phyloP scores from a whole-genome alignment of 2,329 filamentous ascomycete species.

The Aspergillus sojae region DNA sequence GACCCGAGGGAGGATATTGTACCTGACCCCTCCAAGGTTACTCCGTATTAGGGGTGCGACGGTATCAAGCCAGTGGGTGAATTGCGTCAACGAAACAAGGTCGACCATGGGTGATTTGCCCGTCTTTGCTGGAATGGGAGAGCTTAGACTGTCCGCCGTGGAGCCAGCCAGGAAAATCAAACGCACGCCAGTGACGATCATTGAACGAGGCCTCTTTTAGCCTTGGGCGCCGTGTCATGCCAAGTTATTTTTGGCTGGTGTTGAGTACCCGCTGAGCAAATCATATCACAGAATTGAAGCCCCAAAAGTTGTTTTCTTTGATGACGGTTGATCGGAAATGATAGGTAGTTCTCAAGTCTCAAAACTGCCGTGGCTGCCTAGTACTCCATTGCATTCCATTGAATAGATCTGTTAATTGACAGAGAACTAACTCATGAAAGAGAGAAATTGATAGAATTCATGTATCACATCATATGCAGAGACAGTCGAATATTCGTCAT shows the following conservation, averaged over 20 bases:
- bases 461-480: background rate
- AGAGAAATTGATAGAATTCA: background rate
- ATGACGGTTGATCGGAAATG: background rate
- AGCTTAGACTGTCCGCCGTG: slow-evolving; percentile 6
- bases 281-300: background rate
- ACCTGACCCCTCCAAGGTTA: slow-evolving; percentile 1
- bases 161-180: slow-evolving; percentile 3
- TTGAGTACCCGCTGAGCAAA: background rate
- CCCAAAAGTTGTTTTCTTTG: background rate
- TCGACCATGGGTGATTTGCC: slow-evolving; percentile 14
- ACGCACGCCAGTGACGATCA: slow-evolving; percentile 10
- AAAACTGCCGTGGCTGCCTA: background rate
- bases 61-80: slow-evolving; percentile 1
- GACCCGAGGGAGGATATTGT: background rate
- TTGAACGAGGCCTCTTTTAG: background rate
- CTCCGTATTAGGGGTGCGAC: slow-evolving; percentile 1
- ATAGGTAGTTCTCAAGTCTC: background rate
- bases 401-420: background rate
- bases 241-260: slow-evolving; percentile 1
- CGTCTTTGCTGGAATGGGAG: slow-evolving; percentile 1
- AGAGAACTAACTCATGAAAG: background rate
- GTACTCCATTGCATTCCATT: background rate
- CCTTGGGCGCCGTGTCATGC: background rate
- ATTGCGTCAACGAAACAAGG: slow-evolving; percentile 25
- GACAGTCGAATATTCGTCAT: background rate